Evolutionary conservation across 1,139 yeast species (phyloP), one percentile per base, ranked within the genome.

Genomic region (Lodderomyces elongisporus): DNA sequence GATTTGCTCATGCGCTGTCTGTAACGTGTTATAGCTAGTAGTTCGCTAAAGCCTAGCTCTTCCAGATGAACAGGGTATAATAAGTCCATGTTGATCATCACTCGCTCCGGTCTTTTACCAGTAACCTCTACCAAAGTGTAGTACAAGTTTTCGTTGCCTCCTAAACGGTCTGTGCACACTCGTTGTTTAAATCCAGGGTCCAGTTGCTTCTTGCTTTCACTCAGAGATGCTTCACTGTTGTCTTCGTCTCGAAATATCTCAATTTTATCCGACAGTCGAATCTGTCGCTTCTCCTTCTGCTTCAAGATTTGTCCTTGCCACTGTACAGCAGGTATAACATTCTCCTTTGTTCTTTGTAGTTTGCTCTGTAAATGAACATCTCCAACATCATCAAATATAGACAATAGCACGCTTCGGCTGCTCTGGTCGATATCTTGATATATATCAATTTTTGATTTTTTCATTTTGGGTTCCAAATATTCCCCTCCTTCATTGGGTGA

Each of bases 251-350:
- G 40, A 33, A 44, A 54, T 5, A 54, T 50, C 22, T 40, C 48
- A 10, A 54, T 43, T 33, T 51, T 53, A 5, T 34, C 26, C 26
- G 14, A 6, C 31, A 20, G 27, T 12, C 4, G 30, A 14, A 4
- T 32, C 15, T 14, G 36, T 9, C 3, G 18, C 9, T 2, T 29
- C 13, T n/a, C 5, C 9, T 10, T 56, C 46, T 74, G 81, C 16
- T 56, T 58, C 21, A 80, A 42, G 0, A 62, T 64, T 47, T 82
- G 82, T 0, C 91, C 93, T 1, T 62, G 62, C 87, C 93, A 81
- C 0, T 82, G 74, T n/a, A 60, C 63, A 7, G 26, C 14, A 0
- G 89, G 68, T 3, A 76, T 36, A 1, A 57, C 58, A 47, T 87
- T 87, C 51, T 87, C 96, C 51, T 85, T 84, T 33, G 66, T 66